A percentile compares a stretch with the other conserved stretches of the same genome.
These are phyloP conservation scores for Phytopythium mirpurense DNA, from an alignment of 352 stramenopile genomes.

Conservation along the genomic window DNA sequence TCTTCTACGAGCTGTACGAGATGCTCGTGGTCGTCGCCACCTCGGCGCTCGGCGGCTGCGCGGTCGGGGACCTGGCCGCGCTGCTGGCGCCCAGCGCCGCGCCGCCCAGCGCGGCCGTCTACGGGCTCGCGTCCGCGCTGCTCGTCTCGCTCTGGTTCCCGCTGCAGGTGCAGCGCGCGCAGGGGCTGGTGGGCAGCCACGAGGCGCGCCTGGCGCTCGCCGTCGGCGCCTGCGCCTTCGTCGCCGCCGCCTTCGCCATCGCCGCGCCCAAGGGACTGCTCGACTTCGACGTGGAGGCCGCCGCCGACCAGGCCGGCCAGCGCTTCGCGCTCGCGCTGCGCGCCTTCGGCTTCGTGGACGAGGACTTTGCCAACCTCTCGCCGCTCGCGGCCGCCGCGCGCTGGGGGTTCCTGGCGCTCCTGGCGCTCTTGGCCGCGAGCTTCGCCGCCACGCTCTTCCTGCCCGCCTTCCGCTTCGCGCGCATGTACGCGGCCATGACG, in stretches of 20 bases:
- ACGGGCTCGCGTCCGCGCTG: constrained; percentile 57
- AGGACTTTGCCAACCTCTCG: constrained; percentile 45
- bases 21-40: constrained; percentile 69
- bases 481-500: constrained; percentile 75
- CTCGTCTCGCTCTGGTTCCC: constrained; percentile 72
- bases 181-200: constrained; percentile 48
- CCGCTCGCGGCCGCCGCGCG: constrained; percentile 19
- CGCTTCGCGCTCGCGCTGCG: constrained; percentile 48
- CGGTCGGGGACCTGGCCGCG: constrained; percentile 34
- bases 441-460: constrained; percentile 66
- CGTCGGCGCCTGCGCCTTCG: constrained; percentile 48
- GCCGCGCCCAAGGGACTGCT: constrained; percentile 50
- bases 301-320: constrained; percentile 23
- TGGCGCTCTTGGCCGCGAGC: constrained; percentile 37
- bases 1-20: constrained; percentile 84
- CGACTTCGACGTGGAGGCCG: constrained; percentile 66
- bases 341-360: constrained; percentile 52
- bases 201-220: constrained; percentile 53
- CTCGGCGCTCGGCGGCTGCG: constrained; percentile 42
- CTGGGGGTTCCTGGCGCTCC: constrained; percentile 24
- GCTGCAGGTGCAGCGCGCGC: constrained; percentile 64
- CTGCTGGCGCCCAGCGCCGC: constrained; percentile 23
- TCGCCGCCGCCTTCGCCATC: constrained; percentile 55
- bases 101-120: constrained; percentile 32
- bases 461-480: constrained; percentile 68